These are phyloP conservation scores for Durusdinium trenchii DNA, from an alignment of 73 alveolate species.

Conservation along the genomic window DNA sequence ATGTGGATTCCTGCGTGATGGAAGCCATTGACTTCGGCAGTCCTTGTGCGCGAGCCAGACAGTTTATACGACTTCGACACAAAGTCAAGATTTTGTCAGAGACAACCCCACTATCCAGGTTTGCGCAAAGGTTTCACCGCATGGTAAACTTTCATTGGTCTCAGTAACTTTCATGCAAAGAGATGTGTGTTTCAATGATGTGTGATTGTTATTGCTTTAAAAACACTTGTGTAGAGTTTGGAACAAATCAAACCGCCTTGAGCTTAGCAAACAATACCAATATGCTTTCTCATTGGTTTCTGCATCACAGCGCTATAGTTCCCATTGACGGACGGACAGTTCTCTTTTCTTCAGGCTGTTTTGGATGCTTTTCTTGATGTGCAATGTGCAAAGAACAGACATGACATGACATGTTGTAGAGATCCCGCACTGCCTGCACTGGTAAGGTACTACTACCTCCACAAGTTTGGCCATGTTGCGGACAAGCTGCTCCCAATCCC, in stretches of 20 bases:
- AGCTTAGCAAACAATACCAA: too few species aligned
- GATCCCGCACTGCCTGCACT: too few species aligned
- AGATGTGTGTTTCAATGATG: not conserved
- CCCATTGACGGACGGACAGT: too few species aligned
- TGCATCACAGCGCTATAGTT: too few species aligned
- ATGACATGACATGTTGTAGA: too few species aligned
- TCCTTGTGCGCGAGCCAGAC: not conserved
- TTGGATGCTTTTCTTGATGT: not conserved
- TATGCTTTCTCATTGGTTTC: too few species aligned
- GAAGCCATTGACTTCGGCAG: not conserved
- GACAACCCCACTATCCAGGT: not conserved
- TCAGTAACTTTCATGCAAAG: not conserved
- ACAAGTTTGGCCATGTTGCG: not conserved
- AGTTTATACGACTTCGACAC: not conserved
- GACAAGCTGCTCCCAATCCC: not conserved
- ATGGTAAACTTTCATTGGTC: not conserved
- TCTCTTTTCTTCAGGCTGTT: not conserved
- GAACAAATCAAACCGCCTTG: too few species aligned
- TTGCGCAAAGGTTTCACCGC: not conserved
- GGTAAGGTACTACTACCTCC: slow-evolving; percentile 21
- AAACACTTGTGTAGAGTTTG: too few species aligned
- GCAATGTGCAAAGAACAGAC: not conserved
- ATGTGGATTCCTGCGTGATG: not conserved
- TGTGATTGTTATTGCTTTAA: too few species aligned
- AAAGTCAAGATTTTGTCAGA: not conserved